phyloP scores from a whole-genome alignment of 140 eudicot species.

The Cichorium intybus region DNA sequence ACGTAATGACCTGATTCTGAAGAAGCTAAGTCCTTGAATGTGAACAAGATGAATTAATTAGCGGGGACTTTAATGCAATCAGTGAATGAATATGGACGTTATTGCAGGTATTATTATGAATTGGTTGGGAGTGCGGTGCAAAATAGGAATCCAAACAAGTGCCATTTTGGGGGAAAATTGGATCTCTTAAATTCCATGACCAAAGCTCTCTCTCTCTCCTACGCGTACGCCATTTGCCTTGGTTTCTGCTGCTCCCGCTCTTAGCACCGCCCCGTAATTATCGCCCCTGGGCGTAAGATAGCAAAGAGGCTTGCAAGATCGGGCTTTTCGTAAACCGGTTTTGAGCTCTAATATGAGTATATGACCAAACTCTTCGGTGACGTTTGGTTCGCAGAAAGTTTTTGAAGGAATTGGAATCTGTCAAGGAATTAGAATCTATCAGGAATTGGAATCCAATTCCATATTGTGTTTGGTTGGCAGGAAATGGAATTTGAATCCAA shows the following conservation, averaged over 20 bases:
- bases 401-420: no score
- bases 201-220: not conserved
- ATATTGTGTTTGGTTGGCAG: no score
- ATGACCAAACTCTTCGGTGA: no score
- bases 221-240: not conserved
- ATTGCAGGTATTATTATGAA: conserved; percentile 21
- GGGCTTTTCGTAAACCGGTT: no score
- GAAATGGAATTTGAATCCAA: no score
- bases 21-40: conserved; percentile 9
- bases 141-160: conserved; percentile 24
- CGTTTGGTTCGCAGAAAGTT: no score
- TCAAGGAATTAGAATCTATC: no score
- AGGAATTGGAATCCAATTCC: no score
- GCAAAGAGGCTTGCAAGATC: not conserved
- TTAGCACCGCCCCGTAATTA: conserved; percentile 1
- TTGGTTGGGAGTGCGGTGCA: conserved; percentile 31
- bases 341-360: no score
- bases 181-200: not conserved
- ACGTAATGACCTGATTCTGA: conserved; percentile 2
- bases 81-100: conserved; percentile 41
- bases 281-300: not conserved
- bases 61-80: conserved; percentile 15
- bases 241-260: conserved; percentile 3
- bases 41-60: not conserved
- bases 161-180: conserved; percentile 9